These are phyloP conservation scores for Cardamine occulta DNA, from an alignment of 345 rosid genomes.

Conservation along the genomic window DNA sequence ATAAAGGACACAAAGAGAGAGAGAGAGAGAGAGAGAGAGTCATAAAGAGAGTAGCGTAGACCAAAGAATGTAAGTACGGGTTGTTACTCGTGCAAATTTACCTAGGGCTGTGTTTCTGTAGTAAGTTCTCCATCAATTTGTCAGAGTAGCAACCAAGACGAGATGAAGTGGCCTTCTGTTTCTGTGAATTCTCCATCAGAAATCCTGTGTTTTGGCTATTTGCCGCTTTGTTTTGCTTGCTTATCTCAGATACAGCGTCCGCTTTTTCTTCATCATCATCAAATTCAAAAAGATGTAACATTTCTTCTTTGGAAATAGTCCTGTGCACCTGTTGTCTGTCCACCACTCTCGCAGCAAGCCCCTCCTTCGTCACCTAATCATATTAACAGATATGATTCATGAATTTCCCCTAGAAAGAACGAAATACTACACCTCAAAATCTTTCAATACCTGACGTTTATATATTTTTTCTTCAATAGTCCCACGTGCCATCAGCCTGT, in stretches of 20 bases:
- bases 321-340: conserved; percentile 98
- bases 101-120: conserved; percentile 81
- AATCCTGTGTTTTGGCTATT: conserved; percentile 23
- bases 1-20: not conserved
- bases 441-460: conserved; percentile 86
- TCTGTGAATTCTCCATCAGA: conserved; percentile 51
- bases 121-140: conserved; percentile 84
- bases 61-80: not conserved
- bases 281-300: conserved; percentile 98
- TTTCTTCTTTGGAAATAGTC: conserved; percentile 95
- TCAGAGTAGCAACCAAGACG: conserved; percentile 64
- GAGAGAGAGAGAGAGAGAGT: not conserved
- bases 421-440: not conserved
- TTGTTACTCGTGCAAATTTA: conserved; percentile 38
- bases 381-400: conserved; percentile 35
- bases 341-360: conserved; percentile 99
- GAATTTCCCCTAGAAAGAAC: not conserved
- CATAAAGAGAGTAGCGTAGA: not conserved
- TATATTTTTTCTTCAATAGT: conserved; percentile 99
- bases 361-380: conserved; percentile 95
- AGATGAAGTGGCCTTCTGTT: conserved; percentile 56
- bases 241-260: conserved; percentile 54
- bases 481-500: conserved; percentile 94
- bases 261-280: conserved; percentile 89
- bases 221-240: conserved; percentile 47